phyloP scores from a whole-genome alignment of 768 basidiomycete genomes.

The Russula sp. region DNA sequence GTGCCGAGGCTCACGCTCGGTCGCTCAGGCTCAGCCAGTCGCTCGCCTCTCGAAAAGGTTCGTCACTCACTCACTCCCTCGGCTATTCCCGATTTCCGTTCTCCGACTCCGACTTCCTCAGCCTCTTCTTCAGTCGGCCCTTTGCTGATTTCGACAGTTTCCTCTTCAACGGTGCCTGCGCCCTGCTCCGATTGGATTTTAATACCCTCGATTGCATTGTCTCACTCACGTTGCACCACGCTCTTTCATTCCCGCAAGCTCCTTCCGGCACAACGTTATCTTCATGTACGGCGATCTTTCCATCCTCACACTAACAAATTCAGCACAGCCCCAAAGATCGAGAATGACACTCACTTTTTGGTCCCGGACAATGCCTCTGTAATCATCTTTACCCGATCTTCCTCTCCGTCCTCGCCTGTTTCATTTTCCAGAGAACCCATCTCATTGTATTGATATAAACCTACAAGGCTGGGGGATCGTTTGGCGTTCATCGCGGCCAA shows the following conservation, averaged over 20 bases:
- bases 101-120: conserved; percentile 27
- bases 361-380: conserved; percentile 45
- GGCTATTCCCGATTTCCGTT: conserved; percentile 14
- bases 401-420: conserved; percentile 27
- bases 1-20: no score
- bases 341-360: conserved; percentile 43
- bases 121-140: conserved; percentile 42
- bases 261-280: conserved; percentile 48
- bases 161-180: conserved; percentile 47
- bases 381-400: conserved; percentile 26
- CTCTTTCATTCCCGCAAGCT: conserved; percentile 30
- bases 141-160: conserved; percentile 53
- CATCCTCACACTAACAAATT: conserved; percentile 4
- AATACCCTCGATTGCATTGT: not conserved
- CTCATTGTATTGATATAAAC: conserved; percentile 74
- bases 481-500: conserved; percentile 42
- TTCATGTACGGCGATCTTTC: conserved; percentile 60
- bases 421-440: conserved; percentile 43
- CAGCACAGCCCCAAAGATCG: not conserved
- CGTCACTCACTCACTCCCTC: no score
- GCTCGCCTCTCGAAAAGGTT: no score
- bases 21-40: no score
- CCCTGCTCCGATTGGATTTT: conserved; percentile 31
- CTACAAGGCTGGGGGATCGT: conserved; percentile 28
- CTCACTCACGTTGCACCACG: conserved; percentile 46